Conservation (phyloP, 257 asterid species). For the Nicotiana obtusifolia region DNA sequence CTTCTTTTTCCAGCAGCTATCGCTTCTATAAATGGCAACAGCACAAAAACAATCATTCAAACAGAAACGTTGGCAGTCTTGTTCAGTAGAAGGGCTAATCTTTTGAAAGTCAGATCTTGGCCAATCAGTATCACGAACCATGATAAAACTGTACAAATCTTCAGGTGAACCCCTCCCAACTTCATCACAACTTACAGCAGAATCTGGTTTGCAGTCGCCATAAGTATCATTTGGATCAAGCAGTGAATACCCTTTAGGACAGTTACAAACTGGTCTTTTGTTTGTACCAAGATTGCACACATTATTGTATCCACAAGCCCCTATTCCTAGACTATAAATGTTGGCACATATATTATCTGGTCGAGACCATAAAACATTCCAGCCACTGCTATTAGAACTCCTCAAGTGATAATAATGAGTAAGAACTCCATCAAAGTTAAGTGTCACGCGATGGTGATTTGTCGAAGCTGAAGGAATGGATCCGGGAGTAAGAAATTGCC, state of each 20-base stretch:
- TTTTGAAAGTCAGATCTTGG: no score
- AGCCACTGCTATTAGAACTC: conserved; percentile 13
- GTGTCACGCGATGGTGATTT: conserved; percentile 37
- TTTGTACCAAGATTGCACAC: conserved; percentile 18
- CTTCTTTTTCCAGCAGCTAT: no score
- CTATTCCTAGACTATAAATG: neutral
- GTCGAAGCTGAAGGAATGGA: conserved; percentile 18
- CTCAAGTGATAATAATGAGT: conserved; percentile 36
- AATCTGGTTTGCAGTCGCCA: no score
- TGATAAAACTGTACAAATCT: no score
- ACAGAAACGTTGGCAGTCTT: no score
- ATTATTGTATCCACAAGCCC: conserved; percentile 57
- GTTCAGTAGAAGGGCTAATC: no score
- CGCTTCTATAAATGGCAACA: no score
- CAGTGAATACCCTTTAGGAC: conserved; percentile 28
- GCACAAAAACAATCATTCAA: no score
- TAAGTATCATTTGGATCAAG: conserved; percentile 21
- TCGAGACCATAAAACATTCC: conserved; percentile 25
- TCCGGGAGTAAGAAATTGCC: neutral
- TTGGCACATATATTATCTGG: conserved; percentile 30
- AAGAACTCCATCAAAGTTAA: conserved; percentile 46
- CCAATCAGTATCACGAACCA: no score
- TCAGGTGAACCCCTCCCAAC: no score
- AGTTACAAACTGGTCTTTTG: conserved; percentile 29
- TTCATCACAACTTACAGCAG: no score